Evolutionary conservation across 495 filamentous ascomycete genomes (phyloP), one percentile per base, ranked within the genome.

Genomic region (Talaromyces liani): DNA sequence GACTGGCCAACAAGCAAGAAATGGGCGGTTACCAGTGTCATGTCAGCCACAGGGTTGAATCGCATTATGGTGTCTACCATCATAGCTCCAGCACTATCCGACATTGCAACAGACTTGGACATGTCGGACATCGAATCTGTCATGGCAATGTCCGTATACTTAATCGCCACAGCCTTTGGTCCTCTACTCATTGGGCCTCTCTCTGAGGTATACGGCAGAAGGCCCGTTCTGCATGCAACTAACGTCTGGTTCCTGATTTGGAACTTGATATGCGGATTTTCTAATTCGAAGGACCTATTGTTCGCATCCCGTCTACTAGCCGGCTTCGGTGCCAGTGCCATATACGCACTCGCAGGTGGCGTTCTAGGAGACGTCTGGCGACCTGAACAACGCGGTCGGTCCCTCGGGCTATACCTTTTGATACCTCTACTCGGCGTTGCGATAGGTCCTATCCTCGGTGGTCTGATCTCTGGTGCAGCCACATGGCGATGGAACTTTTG

Each of bases 121-220:
- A 87, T 89, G 64, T 79, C 75, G 18, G 62, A 72, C 55, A 71
- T 84, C n/a, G 76, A 84, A 63, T 77, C 77, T n/a, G 77, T 81
- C 6, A 75, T 91, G 65, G 80, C 80, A 0, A 71, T 91, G 18
- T 88, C 86, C 0, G 79, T 88, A 64, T 91, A 91, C 70, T 72
- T 90, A n/a, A 77, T 91, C 4, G 88, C 86, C 7, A 91, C 86
- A 67, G 85, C 85, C 24, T 70, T 87, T 25, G 84, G 82, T 1
- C 87, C 88, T 0, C 64, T 91, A 36, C 59, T 89, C 18, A 77
- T 90, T 33, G 84, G 84, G 0, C 87, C 88, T 0, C 72, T 91
- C 45, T 85, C 79, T 16, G 88, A 91, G 70, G 83, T 90, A 10
- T 90, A 89, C 67, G 88, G 88, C 2, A 80, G 88, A n/a, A 71